Conservation (phyloP, 768 basidiomycete genomes). For the Lentinus brumalis region DNA sequence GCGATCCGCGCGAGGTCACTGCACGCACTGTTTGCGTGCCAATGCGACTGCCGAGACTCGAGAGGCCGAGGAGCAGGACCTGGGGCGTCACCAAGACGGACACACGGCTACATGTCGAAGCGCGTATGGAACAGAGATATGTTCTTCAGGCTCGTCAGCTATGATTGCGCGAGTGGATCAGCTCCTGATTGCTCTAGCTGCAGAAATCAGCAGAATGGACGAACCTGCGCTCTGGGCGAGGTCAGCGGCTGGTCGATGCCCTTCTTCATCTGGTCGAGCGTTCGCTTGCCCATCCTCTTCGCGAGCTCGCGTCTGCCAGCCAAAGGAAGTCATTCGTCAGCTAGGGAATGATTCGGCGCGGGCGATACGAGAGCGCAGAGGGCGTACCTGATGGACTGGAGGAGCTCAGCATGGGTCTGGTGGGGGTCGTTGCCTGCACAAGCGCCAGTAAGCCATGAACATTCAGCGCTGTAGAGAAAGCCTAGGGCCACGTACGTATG, state of each 20-base stretch:
- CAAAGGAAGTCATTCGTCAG: no score
- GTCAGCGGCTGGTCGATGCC: not conserved
- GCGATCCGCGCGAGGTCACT: no score
- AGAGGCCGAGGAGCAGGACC: no score
- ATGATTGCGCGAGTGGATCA: not conserved
- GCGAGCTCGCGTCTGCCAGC: slow-evolving; percentile 9
- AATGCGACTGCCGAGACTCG: no score
- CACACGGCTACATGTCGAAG: not conserved
- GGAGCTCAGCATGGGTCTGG: slow-evolving; percentile 7
- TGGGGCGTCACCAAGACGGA: no score
- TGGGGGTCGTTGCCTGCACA: not conserved
- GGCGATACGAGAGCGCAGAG: no score
- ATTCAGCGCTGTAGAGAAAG: no score
- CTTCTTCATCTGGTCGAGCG: not conserved
- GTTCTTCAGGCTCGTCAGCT: not conserved
- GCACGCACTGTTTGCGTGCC: no score
- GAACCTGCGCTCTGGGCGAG: not conserved
- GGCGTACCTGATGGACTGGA: slow-evolving; percentile 10
- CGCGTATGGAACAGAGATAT: not conserved
- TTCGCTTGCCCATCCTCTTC: slow-evolving; percentile 8
- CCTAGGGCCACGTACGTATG: slow-evolving; percentile 1
- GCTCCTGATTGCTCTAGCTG: not conserved
- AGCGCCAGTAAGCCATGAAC: not conserved
- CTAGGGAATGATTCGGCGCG: no score
- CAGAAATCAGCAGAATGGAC: not conserved